Evolutionary conservation across 495 filamentous ascomycete species (phyloP).

Genomic region (Extremus antarcticus): DNA sequence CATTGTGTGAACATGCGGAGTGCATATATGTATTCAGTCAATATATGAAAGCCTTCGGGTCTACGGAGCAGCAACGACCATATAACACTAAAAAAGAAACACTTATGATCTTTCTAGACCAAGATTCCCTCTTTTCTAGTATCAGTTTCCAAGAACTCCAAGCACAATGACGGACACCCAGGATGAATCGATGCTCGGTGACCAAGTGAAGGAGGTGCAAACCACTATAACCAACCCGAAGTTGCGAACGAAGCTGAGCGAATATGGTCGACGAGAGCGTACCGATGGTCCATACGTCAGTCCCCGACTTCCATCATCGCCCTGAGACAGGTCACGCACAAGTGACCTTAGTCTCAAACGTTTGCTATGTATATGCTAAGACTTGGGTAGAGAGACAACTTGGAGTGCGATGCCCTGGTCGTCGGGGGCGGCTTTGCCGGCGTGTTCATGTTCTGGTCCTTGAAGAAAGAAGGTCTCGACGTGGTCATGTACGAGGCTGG

Average conservation of each 20-base stretch:
- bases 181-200: background rate
- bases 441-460: conserved; percentile 7
- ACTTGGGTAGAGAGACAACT: conserved; percentile 22
- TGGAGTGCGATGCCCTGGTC: conserved; percentile 39
- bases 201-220: background rate
- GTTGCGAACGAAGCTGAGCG: conserved; percentile 9
- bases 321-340: too few species aligned
- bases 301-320: too few species aligned
- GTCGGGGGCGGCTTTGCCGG: conserved; percentile 36
- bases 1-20: background rate
- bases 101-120: background rate
- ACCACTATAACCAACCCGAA: background rate
- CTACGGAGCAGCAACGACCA: too few species aligned
- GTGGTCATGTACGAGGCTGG: conserved; percentile 24
- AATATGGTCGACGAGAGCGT: conserved; percentile 26
- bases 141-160: background rate
- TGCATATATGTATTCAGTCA: background rate
- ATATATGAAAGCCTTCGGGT: background rate
- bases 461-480: conserved; percentile 23
- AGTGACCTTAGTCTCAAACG: too few species aligned
- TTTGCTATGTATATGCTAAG: too few species aligned
- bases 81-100: too few species aligned
- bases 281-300: conserved; percentile 31
- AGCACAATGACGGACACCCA: background rate
- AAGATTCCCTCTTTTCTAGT: background rate